phyloP scores from a whole-genome alignment of 257 asterid genomes.

The Rauvolfia tetraphylla region DNA sequence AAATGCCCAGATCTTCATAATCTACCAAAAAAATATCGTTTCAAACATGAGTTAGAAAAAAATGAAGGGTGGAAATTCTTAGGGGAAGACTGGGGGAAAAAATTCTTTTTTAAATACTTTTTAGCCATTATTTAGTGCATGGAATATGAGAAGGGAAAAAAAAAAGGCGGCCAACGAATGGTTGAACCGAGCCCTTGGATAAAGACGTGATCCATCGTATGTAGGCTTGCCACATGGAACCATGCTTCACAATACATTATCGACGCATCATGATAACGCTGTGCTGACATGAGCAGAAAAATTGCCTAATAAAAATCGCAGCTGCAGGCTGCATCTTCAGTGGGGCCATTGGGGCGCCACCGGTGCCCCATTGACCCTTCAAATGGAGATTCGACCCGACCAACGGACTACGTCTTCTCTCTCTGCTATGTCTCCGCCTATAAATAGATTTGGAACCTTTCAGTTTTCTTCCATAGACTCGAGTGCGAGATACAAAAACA shows the following conservation, averaged over 20 bases:
- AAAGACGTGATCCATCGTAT: not conserved
- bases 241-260: not conserved
- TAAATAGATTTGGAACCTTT: conserved; percentile 9
- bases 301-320: not conserved
- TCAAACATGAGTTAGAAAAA: too few relatives aligned
- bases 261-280: conserved; percentile 26
- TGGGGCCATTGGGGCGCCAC: conserved; percentile 4
- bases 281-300: conserved; percentile 13
- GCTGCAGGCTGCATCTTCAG: conserved; percentile 5
- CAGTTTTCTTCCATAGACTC: not conserved
- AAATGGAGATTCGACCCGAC: not conserved
- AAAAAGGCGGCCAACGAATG: not conserved
- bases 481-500: not conserved
- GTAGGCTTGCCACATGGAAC: not conserved
- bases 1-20: too few relatives aligned
- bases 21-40: too few relatives aligned
- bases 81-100: too few relatives aligned
- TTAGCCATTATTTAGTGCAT: not conserved
- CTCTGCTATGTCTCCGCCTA: not conserved
- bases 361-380: conserved; percentile 6
- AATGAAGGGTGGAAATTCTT: too few relatives aligned
- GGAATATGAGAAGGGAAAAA: too few relatives aligned
- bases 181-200: not conserved
- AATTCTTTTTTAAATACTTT: too few relatives aligned
- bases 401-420: conserved; percentile 3